Percentiles rank a stretch among this genome's conserved stretches.
Conservation (phyloP, 139 green algal genomes). For the Edaphochlamys debaryana region DNA sequence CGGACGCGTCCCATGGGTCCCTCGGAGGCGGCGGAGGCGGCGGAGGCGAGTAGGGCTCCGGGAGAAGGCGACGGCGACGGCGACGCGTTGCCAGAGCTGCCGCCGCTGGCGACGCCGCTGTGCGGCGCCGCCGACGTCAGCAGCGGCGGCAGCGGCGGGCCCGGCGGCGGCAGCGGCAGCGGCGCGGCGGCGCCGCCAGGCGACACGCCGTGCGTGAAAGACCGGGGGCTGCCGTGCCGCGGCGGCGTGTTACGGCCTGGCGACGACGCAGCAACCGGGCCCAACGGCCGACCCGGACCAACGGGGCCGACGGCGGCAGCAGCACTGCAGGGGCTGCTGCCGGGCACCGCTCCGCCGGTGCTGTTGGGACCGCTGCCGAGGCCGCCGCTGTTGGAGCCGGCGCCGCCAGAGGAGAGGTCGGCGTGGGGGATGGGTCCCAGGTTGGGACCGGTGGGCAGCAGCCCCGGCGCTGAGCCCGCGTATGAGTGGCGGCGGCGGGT, state of each 20-base stretch:
- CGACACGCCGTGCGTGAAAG: neutral
- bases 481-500: conserved; percentile 20
- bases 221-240: neutral
- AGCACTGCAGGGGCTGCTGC: too few species aligned
- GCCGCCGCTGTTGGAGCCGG: neutral
- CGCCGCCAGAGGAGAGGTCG: too few species aligned
- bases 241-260: neutral
- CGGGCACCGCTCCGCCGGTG: too few species aligned
- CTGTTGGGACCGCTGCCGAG: neutral
- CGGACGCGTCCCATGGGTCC: neutral
- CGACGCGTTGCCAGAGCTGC: neutral
- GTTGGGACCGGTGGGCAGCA: too few species aligned
- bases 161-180: neutral
- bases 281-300: neutral
- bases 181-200: too few species aligned
- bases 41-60: too few species aligned
- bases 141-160: conserved; percentile 6
- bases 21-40: too few species aligned
- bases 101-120: neutral
- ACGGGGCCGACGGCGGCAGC: neutral
- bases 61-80: neutral
- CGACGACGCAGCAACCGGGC: neutral
- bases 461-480: neutral
- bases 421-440: too few species aligned
- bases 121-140: neutral